A percentile compares a stretch with the other conserved stretches of the same genome.
phyloP scores from a whole-genome alignment of 2,329 filamentous ascomycete species.

The Thielaviopsis populi region DNA sequence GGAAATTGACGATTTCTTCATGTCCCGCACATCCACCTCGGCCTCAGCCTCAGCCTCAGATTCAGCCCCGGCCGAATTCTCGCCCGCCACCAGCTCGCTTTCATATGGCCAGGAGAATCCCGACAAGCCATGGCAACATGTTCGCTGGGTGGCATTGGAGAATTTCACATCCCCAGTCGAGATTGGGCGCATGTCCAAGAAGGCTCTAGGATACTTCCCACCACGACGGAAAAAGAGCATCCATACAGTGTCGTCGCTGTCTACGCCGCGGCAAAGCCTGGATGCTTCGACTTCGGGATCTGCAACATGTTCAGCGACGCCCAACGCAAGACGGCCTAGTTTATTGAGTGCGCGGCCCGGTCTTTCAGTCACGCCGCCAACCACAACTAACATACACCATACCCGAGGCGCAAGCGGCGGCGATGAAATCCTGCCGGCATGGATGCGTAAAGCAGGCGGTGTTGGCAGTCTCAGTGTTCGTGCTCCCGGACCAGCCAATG shows the following conservation, averaged over 20 bases:
- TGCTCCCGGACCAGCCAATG: slow-evolving; percentile 66
- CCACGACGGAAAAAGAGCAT: slow-evolving; percentile 76
- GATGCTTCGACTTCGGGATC: slow-evolving; percentile 35
- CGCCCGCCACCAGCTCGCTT: not conserved
- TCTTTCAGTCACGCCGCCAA: slow-evolving; percentile 1
- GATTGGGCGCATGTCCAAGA: slow-evolving; percentile 69
- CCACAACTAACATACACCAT: not conserved
- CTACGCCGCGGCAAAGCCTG: slow-evolving; percentile 52
- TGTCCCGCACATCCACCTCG: slow-evolving; percentile 4
- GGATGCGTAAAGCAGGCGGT: slow-evolving; percentile 72
- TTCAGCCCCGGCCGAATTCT: not conserved
- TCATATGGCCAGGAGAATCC: slow-evolving; percentile 16
- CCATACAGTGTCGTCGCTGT: slow-evolving; percentile 46
- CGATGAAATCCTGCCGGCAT: slow-evolving; percentile 31
- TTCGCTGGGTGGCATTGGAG: slow-evolving; percentile 76
- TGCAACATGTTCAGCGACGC: slow-evolving; percentile 19
- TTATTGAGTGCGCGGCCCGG: slow-evolving; percentile 26
- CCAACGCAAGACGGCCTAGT: slow-evolving; percentile 31
- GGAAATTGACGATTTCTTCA: slow-evolving; percentile 13
- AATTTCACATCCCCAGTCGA: slow-evolving; percentile 55
- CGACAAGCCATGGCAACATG: slow-evolving; percentile 68
- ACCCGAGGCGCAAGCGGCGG: slow-evolving; percentile 1
- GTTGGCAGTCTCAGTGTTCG: slow-evolving; percentile 69
- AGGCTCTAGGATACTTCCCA: slow-evolving; percentile 79
- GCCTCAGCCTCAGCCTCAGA: not conserved